phyloP scores from a whole-genome alignment of 176 grass and related monocot genomes.

The Tillandsia leiboldiana region DNA sequence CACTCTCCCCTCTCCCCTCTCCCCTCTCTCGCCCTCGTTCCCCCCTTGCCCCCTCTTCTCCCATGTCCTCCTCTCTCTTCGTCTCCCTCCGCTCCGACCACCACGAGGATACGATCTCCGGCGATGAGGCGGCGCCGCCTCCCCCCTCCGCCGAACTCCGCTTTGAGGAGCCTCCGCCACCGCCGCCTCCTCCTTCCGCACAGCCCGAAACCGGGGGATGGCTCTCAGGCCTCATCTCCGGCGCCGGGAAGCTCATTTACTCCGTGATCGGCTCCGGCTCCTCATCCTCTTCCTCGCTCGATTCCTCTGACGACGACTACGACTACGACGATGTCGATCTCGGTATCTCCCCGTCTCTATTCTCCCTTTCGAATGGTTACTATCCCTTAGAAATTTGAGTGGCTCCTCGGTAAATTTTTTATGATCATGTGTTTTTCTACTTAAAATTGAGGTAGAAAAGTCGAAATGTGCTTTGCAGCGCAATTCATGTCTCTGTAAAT shows the following conservation, averaged over 20 bases:
- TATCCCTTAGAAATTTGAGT: neutral
- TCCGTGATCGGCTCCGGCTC: constrained; percentile 50
- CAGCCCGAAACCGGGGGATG: constrained; percentile 22
- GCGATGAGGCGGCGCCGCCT: constrained; percentile 8
- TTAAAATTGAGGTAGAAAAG: neutral
- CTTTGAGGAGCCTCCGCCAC: constrained; percentile 12
- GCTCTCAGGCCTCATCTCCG: constrained; percentile 48
- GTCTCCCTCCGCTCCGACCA: constrained; percentile 1
- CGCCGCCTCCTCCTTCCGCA: constrained; percentile 3
- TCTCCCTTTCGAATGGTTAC: neutral
- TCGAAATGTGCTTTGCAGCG: neutral
- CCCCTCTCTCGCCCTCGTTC: constrained; percentile 13
- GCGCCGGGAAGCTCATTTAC: constrained; percentile 54
- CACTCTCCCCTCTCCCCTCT: neutral
- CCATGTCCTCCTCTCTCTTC: constrained; percentile 13
- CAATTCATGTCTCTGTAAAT: neutral
- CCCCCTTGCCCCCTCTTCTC: no score
- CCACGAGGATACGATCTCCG: constrained; percentile 7
- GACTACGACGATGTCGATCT: constrained; percentile 17
- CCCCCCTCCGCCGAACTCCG: constrained; percentile 2
- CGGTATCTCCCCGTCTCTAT: constrained; percentile 19
- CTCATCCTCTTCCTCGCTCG: constrained; percentile 11
- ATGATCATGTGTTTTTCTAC: neutral
- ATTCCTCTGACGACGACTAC: constrained; percentile 11
- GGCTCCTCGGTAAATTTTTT: constrained; percentile 8